These are phyloP conservation scores for Dissoconium aciculare DNA, from an alignment of 2,329 filamentous ascomycete species.

Conservation along the genomic window DNA sequence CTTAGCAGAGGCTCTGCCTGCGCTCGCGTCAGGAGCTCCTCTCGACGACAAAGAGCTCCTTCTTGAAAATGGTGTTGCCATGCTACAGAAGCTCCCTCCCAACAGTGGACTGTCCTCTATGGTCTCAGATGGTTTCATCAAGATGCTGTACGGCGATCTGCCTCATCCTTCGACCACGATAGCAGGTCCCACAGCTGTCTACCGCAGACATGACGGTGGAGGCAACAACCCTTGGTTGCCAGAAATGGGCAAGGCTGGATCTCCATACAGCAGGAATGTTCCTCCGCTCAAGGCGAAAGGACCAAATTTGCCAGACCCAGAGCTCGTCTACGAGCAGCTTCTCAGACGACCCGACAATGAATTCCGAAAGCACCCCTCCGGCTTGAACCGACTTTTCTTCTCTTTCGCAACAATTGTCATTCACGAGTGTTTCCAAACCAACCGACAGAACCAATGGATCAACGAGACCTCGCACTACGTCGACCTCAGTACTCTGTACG, in stretches of 20 bases:
- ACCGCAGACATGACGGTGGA: constrained; percentile 32
- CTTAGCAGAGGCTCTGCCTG: constrained; percentile 28
- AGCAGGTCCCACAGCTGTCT: constrained; percentile 32
- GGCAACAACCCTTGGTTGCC: constrained; percentile 36
- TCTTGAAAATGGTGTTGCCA: constrained; percentile 38
- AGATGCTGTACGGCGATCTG: constrained; percentile 39
- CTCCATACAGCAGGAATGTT: constrained; percentile 32
- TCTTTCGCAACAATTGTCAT: constrained; percentile 35
- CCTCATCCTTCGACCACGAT: constrained; percentile 36
- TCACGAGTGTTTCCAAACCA: constrained; percentile 35
- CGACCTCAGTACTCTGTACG: constrained; percentile 34
- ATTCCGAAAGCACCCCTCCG: constrained; percentile 32
- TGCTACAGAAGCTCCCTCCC: constrained; percentile 36
- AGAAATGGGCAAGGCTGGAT: constrained; percentile 39
- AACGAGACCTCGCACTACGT: constrained; percentile 35
- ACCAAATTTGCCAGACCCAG: constrained; percentile 35
- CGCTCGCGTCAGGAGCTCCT: constrained; percentile 32
- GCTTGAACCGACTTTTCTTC: constrained; percentile 33
- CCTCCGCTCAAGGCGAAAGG: constrained; percentile 35
- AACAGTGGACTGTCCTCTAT: constrained; percentile 36
- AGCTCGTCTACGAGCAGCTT: constrained; percentile 33
- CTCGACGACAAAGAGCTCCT: constrained; percentile 34
- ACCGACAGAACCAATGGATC: constrained; percentile 27
- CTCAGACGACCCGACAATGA: constrained; percentile 27
- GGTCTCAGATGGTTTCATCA: constrained; percentile 38